These are phyloP conservation scores for Eleusine indica DNA, from an alignment of 176 grass and related monocot genomes.

Conservation along the genomic window DNA sequence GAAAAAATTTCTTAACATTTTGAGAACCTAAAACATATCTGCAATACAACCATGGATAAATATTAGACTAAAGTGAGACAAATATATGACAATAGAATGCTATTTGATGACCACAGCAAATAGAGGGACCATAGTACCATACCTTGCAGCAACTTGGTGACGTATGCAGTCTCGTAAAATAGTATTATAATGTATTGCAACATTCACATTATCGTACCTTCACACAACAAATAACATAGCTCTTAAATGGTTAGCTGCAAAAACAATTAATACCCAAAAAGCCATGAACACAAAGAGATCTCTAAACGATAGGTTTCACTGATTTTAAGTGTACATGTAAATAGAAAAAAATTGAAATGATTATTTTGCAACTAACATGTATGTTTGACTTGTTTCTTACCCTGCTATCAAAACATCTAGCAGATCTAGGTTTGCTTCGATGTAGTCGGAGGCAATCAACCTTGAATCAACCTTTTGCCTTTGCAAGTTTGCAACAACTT, in stretches of 20 bases:
- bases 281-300: background rate
- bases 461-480: slow-evolving; percentile 66
- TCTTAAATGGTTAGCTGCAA: background rate
- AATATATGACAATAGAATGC: background rate
- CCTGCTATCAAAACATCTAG: slow-evolving; percentile 55
- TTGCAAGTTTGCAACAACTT: slow-evolving; percentile 66
- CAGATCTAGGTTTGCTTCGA: slow-evolving; percentile 67
- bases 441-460: slow-evolving; percentile 61
- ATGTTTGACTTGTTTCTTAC: slow-evolving; percentile 36
- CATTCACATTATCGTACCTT: slow-evolving; percentile 63
- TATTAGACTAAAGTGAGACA: background rate
- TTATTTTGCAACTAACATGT: background rate
- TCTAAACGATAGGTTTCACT: background rate
- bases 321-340: background rate
- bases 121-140: background rate
- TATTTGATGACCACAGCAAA: background rate
- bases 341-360: background rate
- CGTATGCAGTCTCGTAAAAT: slow-evolving; percentile 67
- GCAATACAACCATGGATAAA: background rate
- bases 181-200: slow-evolving; percentile 66
- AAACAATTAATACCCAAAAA: background rate
- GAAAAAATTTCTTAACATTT: slow-evolving; percentile 62
- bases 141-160: slow-evolving; percentile 70
- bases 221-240: background rate
- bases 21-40: slow-evolving; percentile 59